Base-by-base conservation (phyloP, 1,284 basidiomycete genomes). In the Neolentinus lepideus region DNA sequence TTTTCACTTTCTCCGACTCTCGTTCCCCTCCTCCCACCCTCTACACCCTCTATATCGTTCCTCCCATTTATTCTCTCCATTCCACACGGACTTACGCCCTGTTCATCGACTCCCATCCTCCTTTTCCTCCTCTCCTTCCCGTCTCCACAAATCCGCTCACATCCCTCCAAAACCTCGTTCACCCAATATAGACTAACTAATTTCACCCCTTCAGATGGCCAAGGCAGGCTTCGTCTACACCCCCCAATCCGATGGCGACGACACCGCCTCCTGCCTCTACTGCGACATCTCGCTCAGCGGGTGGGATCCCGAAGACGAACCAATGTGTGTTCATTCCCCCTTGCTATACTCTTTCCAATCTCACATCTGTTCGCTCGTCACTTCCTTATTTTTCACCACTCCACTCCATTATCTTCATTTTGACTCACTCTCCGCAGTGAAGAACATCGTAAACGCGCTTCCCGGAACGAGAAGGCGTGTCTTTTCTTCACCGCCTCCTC, bases 271-370 rank as follows among this genome's bases (percentile, higher is more conserved):
- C 0, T 94, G 92, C 66, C 74, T 92, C 1, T 89, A 92, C 62
- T 94, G 92, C 66, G 74, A 81, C 48, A 75, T 86, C 36, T 77
- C 83, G 2, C 77, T 93, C 2, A 83, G 83, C 56, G 89, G 88
- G 3, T 94, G 92, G 92, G 90, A 92, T 56, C 72, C 75, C 33
- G 80, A 78, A 11, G 92, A 94, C 66, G 84, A 93, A 66, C 92
- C 92, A 22, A 68, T 83, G 92, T 89, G 69, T 54, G 83, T 69
- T 64, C 38, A 31, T 64, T 59, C 24, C 16, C 24, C 52, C 19
- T 48, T 31, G 43, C 29, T 27, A 46, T 33, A 43, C 29, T 31
- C 45, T 54, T 31, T 50, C 35, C 38, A n/a, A n/a, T n/a, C n/a
- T n/a, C n/a, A n/a, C n/a, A n/a, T n/a, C n/a, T n/a, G n/a, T n/a